Conservation (phyloP, 495 filamentous ascomycete genomes). For the Niebla homalea region DNA sequence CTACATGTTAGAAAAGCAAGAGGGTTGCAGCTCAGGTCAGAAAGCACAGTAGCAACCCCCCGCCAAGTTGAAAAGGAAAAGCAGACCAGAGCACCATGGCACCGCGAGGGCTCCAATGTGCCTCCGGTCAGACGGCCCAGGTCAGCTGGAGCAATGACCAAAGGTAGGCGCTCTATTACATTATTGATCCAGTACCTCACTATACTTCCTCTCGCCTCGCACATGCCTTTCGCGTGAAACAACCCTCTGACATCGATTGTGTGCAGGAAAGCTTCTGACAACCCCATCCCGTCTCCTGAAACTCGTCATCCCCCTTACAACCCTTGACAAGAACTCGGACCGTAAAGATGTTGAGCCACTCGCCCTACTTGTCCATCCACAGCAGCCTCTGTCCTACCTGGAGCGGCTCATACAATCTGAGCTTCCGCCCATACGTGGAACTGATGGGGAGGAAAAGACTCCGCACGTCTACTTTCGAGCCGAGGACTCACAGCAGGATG, state of each 20-base stretch:
- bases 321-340: conserved; percentile 40
- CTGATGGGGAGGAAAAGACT: conserved; percentile 48
- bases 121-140: conserved; percentile 37
- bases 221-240: too few species aligned
- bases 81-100: conserved; percentile 50
- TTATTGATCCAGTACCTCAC: not conserved
- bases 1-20: too few species aligned
- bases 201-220: not conserved
- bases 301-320: conserved; percentile 68
- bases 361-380: conserved; percentile 78
- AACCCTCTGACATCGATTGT: not conserved
- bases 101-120: conserved; percentile 48
- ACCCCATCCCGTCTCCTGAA: conserved; percentile 86
- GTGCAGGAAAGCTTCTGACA: conserved; percentile 69
- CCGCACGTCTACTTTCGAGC: conserved; percentile 71
- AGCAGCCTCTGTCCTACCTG: conserved; percentile 85
- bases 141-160: conserved; percentile 43
- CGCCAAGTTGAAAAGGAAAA: conserved; percentile 36
- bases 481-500: conserved; percentile 53
- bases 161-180: conserved; percentile 34
- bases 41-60: conserved; percentile 26
- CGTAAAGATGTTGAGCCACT: conserved; percentile 63
- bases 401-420: conserved; percentile 86
- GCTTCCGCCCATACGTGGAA: conserved; percentile 51
- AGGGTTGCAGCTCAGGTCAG: conserved; percentile 13